Evolutionary conservation across 192 early-diverging fungal genomes (phyloP).

Genomic region (Backusella tarrabulga): DNA sequence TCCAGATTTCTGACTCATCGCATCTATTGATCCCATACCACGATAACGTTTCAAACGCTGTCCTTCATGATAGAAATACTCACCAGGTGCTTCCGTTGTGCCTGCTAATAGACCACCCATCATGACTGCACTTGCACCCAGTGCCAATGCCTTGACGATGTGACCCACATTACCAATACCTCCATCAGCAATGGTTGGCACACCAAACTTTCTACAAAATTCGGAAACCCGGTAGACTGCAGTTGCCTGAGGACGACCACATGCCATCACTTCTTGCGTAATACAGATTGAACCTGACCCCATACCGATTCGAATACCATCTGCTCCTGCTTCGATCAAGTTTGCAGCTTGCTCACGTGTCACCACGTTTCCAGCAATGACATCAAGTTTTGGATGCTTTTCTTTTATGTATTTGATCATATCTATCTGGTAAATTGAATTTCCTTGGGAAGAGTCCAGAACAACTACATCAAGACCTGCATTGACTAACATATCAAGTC

Average conservation of each 20-base stretch:
- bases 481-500: slow-evolving; percentile 82
- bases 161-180: slow-evolving; percentile 97
- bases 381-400: slow-evolving; percentile 78
- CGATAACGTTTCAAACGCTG: slow-evolving; percentile 98
- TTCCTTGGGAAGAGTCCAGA: slow-evolving; percentile 95
- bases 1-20: slow-evolving; percentile 77
- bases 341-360: slow-evolving; percentile 92
- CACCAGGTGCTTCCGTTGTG: slow-evolving; percentile 93
- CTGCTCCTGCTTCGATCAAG: slow-evolving; percentile 92
- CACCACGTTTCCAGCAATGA: slow-evolving; percentile 97
- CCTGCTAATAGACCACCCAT: slow-evolving; percentile 98
- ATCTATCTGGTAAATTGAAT: slow-evolving; percentile 91
- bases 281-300: slow-evolving; percentile 98
- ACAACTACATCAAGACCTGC: slow-evolving; percentile 97
- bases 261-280: slow-evolving; percentile 98
- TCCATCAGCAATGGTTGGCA: slow-evolving; percentile 96
- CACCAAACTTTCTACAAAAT: slow-evolving; percentile 90
- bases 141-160: slow-evolving; percentile 92
- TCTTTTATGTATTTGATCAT: slow-evolving; percentile 94
- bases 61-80: slow-evolving; percentile 98
- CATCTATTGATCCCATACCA: slow-evolving; percentile 98
- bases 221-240: slow-evolving; percentile 96
- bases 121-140: slow-evolving; percentile 98
- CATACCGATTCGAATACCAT: slow-evolving; percentile 96
- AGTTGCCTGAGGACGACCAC: slow-evolving; percentile 96